phyloP scores from a whole-genome alignment of 2,329 filamentous ascomycete genomes.

The Aspergillus fumigatus region DNA sequence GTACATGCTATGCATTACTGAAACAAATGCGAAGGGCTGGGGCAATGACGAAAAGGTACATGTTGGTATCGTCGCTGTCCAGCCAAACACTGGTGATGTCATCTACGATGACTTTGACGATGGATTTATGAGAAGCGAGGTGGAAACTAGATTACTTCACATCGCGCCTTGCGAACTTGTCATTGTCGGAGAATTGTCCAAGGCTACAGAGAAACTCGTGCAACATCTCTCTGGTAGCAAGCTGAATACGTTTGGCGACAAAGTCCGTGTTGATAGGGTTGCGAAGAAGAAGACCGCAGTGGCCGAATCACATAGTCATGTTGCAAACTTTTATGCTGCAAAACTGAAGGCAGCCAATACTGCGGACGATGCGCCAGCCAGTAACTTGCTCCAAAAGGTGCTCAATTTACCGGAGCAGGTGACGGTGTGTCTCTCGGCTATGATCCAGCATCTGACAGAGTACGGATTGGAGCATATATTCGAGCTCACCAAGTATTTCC shows the following conservation, averaged over 20 bases:
- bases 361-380: conserved; percentile 52
- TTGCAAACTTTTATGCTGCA: conserved; percentile 86
- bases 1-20: conserved; percentile 90
- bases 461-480: conserved; percentile 96
- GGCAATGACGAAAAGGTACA: conserved; percentile 92
- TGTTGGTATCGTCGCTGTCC: conserved; percentile 87
- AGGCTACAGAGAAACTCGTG: conserved; percentile 86
- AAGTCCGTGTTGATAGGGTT: conserved; percentile 76
- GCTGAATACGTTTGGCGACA: conserved; percentile 88
- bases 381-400: conserved; percentile 75
- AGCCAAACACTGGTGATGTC: conserved; percentile 92
- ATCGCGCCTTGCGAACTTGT: conserved; percentile 95
- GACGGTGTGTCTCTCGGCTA: conserved; percentile 87
- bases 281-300: conserved; percentile 74
- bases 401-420: conserved; percentile 79
- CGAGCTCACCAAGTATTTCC: conserved; percentile 92
- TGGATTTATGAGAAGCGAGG: conserved; percentile 93
- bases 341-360: conserved; percentile 64
- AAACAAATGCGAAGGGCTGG: conserved; percentile 70
- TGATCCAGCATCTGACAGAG: conserved; percentile 89
- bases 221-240: conserved; percentile 84
- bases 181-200: conserved; percentile 84
- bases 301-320: conserved; percentile 79
- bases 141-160: conserved; percentile 91
- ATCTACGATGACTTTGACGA: conserved; percentile 96